Evolutionary conservation across 257 asterid genomes (phyloP).

Genomic region (Datura wrightii): DNA sequence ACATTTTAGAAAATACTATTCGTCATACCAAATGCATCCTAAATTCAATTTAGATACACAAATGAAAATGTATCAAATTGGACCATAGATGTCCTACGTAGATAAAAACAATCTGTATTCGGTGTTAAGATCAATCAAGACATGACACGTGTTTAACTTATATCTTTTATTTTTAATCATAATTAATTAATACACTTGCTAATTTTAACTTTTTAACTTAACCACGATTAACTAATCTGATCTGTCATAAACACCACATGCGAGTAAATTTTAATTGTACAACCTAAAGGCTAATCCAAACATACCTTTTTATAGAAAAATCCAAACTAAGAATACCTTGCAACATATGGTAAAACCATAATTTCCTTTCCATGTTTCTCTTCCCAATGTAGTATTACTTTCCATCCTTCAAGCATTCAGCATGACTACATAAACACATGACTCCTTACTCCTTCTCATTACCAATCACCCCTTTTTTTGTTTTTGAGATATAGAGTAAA

Average conservation of each 20-base stretch:
- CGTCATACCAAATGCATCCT: neutral
- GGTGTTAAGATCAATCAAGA: neutral
- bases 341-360: too few species aligned
- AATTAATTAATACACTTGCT: neutral
- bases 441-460: neutral
- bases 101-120: neutral
- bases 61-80: neutral
- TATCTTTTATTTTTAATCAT: neutral
- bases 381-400: conserved; percentile 45
- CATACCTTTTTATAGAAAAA: conserved; percentile 29
- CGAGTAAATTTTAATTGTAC: neutral
- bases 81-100: neutral
- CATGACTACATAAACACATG: neutral
- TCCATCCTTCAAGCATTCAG: conserved; percentile 36
- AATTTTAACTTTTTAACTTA: neutral
- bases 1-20: neutral
- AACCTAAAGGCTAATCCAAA: conserved; percentile 7
- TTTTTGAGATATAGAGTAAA: neutral
- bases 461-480: neutral
- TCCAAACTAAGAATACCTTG: neutral
- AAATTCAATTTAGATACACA: neutral
- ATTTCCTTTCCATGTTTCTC: conserved; percentile 50
- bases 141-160: neutral
- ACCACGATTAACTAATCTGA: neutral
- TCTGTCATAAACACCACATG: neutral